Evolutionary conservation across 441 rosid species (phyloP).

Genomic region (Populus hybrid): DNA sequence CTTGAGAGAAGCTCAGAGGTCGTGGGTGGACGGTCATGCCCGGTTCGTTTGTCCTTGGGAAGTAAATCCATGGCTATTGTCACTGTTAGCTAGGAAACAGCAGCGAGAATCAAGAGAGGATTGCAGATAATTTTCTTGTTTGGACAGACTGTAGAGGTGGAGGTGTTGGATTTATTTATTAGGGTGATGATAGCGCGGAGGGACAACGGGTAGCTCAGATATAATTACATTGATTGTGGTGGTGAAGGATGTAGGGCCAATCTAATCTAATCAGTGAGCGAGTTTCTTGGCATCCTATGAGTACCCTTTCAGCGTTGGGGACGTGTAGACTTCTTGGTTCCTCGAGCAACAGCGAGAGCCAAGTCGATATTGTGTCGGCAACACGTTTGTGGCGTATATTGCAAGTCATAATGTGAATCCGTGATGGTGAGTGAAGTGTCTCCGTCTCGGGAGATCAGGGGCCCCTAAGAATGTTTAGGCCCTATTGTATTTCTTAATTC

Average conservation of each 20-base stretch:
- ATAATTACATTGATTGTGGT: not conserved
- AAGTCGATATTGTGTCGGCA: not conserved
- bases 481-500: not conserved
- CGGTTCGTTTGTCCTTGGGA: not conserved
- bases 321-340: not conserved
- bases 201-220: not conserved
- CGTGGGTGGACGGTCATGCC: conserved; percentile 23
- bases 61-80: conserved; percentile 9
- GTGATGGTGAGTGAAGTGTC: too few species aligned
- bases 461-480: not conserved
- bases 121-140: not conserved
- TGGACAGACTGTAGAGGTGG: not conserved
- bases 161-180: not conserved
- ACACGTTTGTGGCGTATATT: not conserved
- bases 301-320: not conserved
- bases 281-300: not conserved
- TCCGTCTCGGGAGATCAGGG: too few species aligned
- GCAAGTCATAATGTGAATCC: too few species aligned
- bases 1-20: conserved; percentile 53
- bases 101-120: not conserved
- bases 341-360: too few species aligned
- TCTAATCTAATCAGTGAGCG: not conserved
- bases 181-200: not conserved
- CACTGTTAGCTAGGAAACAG: not conserved
- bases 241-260: not conserved